Conservation (phyloP, 2,329 filamentous ascomycete species). For the Pseudocercospora musae region DNA sequence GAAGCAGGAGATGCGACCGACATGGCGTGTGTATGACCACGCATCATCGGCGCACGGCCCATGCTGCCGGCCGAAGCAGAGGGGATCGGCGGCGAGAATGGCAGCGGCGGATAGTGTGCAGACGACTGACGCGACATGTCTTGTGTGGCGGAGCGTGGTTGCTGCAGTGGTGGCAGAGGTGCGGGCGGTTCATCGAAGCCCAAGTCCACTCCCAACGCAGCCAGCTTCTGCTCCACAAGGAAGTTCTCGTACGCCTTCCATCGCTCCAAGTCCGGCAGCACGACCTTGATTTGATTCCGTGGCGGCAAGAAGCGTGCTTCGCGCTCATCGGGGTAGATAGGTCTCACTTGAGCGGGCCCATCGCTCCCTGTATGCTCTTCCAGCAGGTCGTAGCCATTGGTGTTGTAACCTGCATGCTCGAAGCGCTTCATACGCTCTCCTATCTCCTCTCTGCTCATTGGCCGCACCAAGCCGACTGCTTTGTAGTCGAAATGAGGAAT, state of each 20-base stretch:
- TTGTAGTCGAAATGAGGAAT: slow-evolving; percentile 44
- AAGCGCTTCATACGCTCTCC: slow-evolving; percentile 62
- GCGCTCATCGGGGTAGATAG: slow-evolving; percentile 62
- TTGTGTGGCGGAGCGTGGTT: slow-evolving; percentile 11
- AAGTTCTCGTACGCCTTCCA: slow-evolving; percentile 79
- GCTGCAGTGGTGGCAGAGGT: slow-evolving; percentile 6
- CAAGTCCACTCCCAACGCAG: slow-evolving; percentile 81
- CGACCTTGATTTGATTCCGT: slow-evolving; percentile 56
- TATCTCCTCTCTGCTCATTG: slow-evolving; percentile 52
- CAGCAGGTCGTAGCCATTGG: slow-evolving; percentile 65
- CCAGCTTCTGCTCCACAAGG: slow-evolving; percentile 85
- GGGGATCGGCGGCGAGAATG: slow-evolving; percentile 80
- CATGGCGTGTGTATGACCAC: slow-evolving; percentile 49
- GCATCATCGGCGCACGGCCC: slow-evolving; percentile 32
- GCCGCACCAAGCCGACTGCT: slow-evolving; percentile 41
- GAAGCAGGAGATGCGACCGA: slow-evolving; percentile 71
- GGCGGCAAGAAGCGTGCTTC: slow-evolving; percentile 20
- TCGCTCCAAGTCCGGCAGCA: slow-evolving; percentile 66
- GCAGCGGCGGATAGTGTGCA: slow-evolving; percentile 66
- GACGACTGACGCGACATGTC: slow-evolving; percentile 70
- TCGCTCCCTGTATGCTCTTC: slow-evolving; percentile 34
- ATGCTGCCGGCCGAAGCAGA: slow-evolving; percentile 70
- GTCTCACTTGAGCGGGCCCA: slow-evolving; percentile 57
- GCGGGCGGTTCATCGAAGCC: slow-evolving; percentile 61
- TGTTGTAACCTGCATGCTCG: slow-evolving; percentile 67